These are phyloP conservation scores for Starmerella potacharoeniae DNA, from an alignment of 805 yeast species.

Conservation along the genomic window DNA sequence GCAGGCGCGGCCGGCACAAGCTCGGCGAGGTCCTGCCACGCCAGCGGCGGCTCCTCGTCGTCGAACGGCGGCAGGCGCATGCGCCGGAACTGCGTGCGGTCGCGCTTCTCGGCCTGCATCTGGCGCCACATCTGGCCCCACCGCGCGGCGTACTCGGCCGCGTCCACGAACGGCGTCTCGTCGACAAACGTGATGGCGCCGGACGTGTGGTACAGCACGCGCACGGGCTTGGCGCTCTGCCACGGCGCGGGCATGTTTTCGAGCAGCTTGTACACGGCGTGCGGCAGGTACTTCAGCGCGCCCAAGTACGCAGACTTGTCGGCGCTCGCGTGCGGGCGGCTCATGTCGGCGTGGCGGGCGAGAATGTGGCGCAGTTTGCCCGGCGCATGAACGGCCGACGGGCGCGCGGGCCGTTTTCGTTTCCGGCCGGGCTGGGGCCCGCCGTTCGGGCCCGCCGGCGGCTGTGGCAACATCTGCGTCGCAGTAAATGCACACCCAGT, in stretches of 20 bases:
- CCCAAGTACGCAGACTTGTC: conserved; percentile 84
- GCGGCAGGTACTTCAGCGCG: conserved; percentile 90
- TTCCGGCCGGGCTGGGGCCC: background rate
- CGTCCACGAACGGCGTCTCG: conserved; percentile 83
- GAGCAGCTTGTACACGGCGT: conserved; percentile 74
- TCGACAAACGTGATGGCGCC: conserved; percentile 95
- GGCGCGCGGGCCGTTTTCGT: background rate
- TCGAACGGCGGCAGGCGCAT: conserved; percentile 94
- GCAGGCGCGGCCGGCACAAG: conserved; percentile 54
- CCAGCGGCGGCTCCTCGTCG: conserved; percentile 90
- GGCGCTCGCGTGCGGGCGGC: conserved; percentile 25
- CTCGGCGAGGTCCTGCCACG: conserved; percentile 70
- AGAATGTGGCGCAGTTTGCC: conserved; percentile 3
- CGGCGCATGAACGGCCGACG: background rate
- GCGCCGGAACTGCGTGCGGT: conserved; percentile 77
- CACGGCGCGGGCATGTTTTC: conserved; percentile 99
- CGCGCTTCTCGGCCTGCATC: conserved; percentile 92
- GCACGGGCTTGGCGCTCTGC: conserved; percentile 79
- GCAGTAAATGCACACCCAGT: conserved; percentile 49
- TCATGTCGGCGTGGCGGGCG: conserved; percentile 7
- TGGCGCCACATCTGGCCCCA: conserved; percentile 91
- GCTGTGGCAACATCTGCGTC: conserved; percentile 43
- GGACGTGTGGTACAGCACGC: conserved; percentile 74
- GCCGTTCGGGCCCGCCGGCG: too few relatives aligned
- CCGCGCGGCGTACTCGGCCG: conserved; percentile 83